A percentile compares a stretch with the other conserved stretches of the same genome.
Evolutionary conservation across 306 rosid species (phyloP).

Genomic region (Erythrophleum fordii): DNA sequence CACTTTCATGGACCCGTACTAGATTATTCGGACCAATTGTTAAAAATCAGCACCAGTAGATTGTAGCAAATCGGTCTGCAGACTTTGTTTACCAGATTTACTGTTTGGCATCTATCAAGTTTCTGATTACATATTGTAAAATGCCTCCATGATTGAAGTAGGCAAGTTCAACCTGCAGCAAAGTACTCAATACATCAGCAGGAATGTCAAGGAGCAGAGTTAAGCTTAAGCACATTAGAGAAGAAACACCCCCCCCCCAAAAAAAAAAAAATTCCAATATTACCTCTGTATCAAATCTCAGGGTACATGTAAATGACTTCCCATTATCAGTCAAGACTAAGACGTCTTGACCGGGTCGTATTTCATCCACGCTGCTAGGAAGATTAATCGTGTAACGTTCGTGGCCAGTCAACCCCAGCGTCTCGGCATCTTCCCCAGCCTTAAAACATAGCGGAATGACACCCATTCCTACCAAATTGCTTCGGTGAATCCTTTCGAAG

Average conservation of each 20-base stretch:
- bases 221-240: not conserved
- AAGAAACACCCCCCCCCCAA: not conserved
- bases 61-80: constrained; percentile 29
- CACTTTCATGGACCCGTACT: constrained; percentile 27
- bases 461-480: constrained; percentile 98
- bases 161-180: constrained; percentile 84
- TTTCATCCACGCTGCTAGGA: constrained; percentile 75
- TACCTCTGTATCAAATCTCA: constrained; percentile 97
- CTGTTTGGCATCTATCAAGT: constrained; percentile 66
- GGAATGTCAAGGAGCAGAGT: constrained; percentile 28
- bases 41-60: constrained; percentile 20
- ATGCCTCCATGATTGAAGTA: constrained; percentile 94
- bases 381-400: constrained; percentile 86
- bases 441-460: constrained; percentile 84
- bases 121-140: constrained; percentile 84
- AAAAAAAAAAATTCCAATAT: not conserved
- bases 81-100: constrained; percentile 35
- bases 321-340: constrained; percentile 69
- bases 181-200: constrained; percentile 16
- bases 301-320: constrained; percentile 65
- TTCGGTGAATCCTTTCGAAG: constrained; percentile 96
- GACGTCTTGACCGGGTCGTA: constrained; percentile 88
- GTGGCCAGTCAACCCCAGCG: constrained; percentile 81
- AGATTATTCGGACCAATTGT: constrained; percentile 44
- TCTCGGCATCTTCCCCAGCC: constrained; percentile 88